Percentiles rank a stretch among this genome's conserved stretches.
These are phyloP conservation scores for Aspergillus caelatus DNA, from an alignment of 2,329 filamentous ascomycete species.

Conservation along the genomic window DNA sequence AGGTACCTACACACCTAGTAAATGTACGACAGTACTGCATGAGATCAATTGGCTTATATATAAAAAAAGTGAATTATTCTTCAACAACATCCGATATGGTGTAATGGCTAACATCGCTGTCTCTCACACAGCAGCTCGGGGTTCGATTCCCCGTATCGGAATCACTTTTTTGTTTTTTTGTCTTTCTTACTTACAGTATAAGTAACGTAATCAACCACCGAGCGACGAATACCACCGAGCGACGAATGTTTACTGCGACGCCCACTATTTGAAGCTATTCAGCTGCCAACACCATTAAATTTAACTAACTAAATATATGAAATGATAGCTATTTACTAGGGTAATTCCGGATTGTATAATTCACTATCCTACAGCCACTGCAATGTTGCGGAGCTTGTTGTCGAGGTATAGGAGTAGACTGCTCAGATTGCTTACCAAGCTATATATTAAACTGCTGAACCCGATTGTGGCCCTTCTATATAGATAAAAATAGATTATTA, in stretches of 20 bases:
- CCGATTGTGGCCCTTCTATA: conserved; percentile 1
- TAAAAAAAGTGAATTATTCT: accelerated
- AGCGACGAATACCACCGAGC: too few relatives aligned
- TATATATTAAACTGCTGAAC: conserved; percentile 6
- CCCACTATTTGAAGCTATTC: too few relatives aligned
- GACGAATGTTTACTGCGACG: too few relatives aligned
- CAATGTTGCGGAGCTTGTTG: conserved; percentile 7
- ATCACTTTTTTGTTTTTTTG: too few relatives aligned
- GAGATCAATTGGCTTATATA: neutral
- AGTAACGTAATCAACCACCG: too few relatives aligned
- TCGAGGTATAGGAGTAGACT: neutral
- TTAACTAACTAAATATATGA: too few relatives aligned
- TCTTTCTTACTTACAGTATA: too few relatives aligned
- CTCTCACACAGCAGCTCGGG: conserved; percentile 32
- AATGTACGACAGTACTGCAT: too few relatives aligned
- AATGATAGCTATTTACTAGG: conserved; percentile 6
- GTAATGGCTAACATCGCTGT: conserved; percentile 28
- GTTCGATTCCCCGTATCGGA: conserved; percentile 32
- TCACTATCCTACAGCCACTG: conserved; percentile 6
- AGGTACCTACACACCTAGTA: too few relatives aligned
- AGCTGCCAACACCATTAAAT: too few relatives aligned
- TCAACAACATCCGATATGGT: conserved; percentile 23
- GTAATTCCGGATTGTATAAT: conserved; percentile 6
- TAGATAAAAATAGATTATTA: neutral
- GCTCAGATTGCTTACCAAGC: conserved; percentile 1